Base-by-base conservation (phyloP, 176 grass and related monocot species). In the Phoenix roebelenii region DNA sequence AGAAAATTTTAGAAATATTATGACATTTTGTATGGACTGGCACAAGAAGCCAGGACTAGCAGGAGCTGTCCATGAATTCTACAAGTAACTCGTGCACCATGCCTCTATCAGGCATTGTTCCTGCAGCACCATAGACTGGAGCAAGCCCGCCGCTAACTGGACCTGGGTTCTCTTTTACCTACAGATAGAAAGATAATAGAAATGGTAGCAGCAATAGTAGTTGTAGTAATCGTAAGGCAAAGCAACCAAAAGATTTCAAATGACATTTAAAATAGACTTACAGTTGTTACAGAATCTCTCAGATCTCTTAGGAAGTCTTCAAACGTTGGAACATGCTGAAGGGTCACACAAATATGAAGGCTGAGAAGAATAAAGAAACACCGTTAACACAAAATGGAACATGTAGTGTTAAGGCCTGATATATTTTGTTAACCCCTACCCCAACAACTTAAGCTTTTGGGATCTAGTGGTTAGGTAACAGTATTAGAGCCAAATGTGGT, bases 41-140 rank as follows among this genome's bases (percentile, higher is more conserved):
- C 35, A 44, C 35, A 44, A 44, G 35, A 14, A 44, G 5, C 28
- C 35, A 12, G 35, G 35, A 9, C 35, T 79, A 98, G 71, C 93
- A 98, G 63, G 84, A 85, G 69, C 75, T 74, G 55, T 92, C 93
- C 93, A 98, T 98, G 76, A 85, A 98, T 73, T 92, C 93, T 28
- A 98, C 79, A 16, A 92, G 72, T n/a, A 98, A 65, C 57, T 98
- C 93, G 50, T 69, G 71, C n/a, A 92, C 82, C 60, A 80, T 92
- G 64, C 87, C 93, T 78, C 93, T 78, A 76, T 98, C 93, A 0
- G 93, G 93, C 93, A 98, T 98, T 81, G 88, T 98, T 72, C 93
- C 87, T 5, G 87, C 93, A 0, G 87, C 84, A 10, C 93, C 93
- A 16, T 98, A 98, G 54, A 92, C 85, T 2, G 93, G 93, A 49